These are phyloP conservation scores for Ophiostoma sp. DNA, from an alignment of 2,329 filamentous ascomycete genomes.

Conservation along the genomic window DNA sequence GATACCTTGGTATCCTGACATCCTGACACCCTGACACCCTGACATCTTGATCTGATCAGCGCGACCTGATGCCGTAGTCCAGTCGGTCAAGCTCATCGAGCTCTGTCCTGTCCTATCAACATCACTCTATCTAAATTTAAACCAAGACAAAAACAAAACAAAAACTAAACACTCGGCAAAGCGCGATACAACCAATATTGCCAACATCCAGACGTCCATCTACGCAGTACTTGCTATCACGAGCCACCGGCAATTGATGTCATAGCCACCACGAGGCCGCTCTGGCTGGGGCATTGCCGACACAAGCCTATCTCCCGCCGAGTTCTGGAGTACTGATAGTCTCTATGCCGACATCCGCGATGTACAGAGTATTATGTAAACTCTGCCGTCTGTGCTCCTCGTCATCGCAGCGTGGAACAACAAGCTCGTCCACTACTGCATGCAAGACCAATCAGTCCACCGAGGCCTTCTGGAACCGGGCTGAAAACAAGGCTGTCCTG, in stretches of 20 bases:
- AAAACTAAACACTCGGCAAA: background rate
- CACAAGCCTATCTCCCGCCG: background rate
- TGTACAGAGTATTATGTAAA: too few species aligned
- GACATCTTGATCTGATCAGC: background rate
- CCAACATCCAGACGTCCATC: background rate
- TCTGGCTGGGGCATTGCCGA: background rate
- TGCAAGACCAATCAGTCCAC: background rate
- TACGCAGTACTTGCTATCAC: slow-evolving; percentile 1
- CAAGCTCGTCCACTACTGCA: background rate
- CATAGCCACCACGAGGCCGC: background rate
- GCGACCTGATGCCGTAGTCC: background rate
- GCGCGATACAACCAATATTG: background rate
- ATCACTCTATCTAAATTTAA: too few species aligned
- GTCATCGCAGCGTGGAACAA: background rate
- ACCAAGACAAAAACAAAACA: too few species aligned
- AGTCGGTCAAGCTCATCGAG: background rate
- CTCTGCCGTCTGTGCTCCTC: background rate
- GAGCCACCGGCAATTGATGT: background rate
- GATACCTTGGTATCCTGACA: too few species aligned
- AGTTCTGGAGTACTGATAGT: background rate
- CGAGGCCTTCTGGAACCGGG: background rate
- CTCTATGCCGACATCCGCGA: background rate
- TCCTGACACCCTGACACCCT: background rate
- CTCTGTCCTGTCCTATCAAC: background rate
- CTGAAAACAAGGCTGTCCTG: background rate